Conservation (phyloP, 495 filamentous ascomycete genomes). For the Pyrenula aspistea region DNA sequence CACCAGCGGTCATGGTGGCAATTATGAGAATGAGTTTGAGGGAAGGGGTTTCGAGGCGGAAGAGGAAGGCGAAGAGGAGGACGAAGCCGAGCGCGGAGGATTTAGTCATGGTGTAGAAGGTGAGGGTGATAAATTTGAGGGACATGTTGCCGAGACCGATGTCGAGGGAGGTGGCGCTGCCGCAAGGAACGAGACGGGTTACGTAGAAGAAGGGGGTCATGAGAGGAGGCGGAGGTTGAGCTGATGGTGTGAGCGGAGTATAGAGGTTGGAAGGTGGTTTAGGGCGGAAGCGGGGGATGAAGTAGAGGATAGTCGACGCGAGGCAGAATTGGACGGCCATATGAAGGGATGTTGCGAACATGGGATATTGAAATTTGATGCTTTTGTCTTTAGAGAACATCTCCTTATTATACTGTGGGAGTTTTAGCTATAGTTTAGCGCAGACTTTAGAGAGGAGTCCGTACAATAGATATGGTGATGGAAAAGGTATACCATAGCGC, state of each 20-base stretch:
- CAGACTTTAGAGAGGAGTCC: constrained; percentile 15
- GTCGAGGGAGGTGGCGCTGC: constrained; percentile 85
- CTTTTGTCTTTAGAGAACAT: constrained; percentile 70
- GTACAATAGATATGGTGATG: constrained; percentile 84
- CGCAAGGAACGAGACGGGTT: constrained; percentile 86
- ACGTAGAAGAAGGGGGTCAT: constrained; percentile 90
- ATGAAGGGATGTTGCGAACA: constrained; percentile 91
- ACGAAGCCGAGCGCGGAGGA: constrained; percentile 93
- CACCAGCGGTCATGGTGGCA: constrained; percentile 82
- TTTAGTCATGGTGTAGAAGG: constrained; percentile 99
- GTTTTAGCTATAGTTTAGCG: not conserved
- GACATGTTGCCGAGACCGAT: constrained; percentile 96
- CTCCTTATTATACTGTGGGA: constrained; percentile 92
- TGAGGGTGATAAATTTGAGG: constrained; percentile 87
- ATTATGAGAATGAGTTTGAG: constrained; percentile 80
- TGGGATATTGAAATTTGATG: constrained; percentile 83
- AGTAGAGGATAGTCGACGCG: constrained; percentile 64
- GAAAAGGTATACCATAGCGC: constrained; percentile 91
- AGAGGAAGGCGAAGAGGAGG: constrained; percentile 87
- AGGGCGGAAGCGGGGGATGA: constrained; percentile 77
- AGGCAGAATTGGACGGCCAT: constrained; percentile 94
- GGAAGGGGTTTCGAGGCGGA: constrained; percentile 81
- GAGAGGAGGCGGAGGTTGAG: constrained; percentile 51
- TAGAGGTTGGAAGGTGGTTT: constrained; percentile 28
- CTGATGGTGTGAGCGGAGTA: constrained; percentile 37